Base-by-base conservation (phyloP, 106 monocot genomes). In the Posidonia australis region DNA sequence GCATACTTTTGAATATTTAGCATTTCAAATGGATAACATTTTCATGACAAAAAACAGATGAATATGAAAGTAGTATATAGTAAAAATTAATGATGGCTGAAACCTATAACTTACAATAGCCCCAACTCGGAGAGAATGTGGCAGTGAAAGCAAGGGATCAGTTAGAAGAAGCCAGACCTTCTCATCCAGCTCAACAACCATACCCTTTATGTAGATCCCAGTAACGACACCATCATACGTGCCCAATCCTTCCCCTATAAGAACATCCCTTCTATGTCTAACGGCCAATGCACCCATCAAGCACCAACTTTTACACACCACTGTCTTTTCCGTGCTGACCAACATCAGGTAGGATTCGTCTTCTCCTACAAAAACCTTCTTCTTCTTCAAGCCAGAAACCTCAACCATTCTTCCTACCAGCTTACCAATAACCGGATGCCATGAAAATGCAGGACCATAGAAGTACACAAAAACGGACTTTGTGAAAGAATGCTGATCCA, bases 161-260 rank as follows among this genome's bases (percentile, higher is more conserved):
- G 80, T 65, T 19, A 77, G 54, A 60, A 90, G 66, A 60, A 96
- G 70, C 82, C 84, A 90, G 19, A 84, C 87, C 18, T 79, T 84
- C 21, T 72, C 49, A 73, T 96, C 96, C 74, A 96, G 65, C 74
- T 96, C 96, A 51, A 96, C 65, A 22, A 68, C 76, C 86, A 82
- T 69, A 5, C 90, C 86, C 24, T 87, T 67, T 76, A 85, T 82
- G 66, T 80, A 90, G 61, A 96, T 66, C 19, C 84, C 87, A 23
- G 80, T 90, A 70, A 96, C 72, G 54, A 90, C 73, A 25, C 96
- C 96, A 46, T 43, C 42, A 31, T 96, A 96, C 13, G 68, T 70
- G 16, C 66, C 45, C 4, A 53, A 60, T 28, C 31, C 64, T 11
- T 26, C 18, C 27, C 11, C 42, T 21, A 25, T 19, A 52, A 32